These are phyloP conservation scores for Panellus pusillus DNA, from an alignment of 768 basidiomycete genomes.

Conservation along the genomic window DNA sequence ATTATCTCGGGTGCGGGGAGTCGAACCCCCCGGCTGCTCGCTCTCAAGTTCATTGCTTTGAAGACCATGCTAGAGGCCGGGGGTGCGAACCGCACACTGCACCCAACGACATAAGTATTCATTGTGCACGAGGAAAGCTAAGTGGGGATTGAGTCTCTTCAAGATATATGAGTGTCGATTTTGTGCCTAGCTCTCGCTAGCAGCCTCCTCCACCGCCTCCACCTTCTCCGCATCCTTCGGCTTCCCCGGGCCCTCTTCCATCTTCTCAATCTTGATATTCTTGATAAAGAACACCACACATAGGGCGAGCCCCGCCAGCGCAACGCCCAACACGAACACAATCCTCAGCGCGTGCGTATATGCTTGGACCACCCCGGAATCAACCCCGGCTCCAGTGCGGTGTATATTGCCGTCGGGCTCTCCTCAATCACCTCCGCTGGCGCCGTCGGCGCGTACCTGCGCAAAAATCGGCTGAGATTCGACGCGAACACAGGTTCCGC, in stretches of 20 bases:
- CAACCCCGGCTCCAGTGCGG: background rate
- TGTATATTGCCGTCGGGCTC: constrained; percentile 18
- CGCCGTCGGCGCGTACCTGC: constrained; percentile 18
- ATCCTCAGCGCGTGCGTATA: background rate
- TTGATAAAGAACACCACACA: background rate
- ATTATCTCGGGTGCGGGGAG: too few species aligned
- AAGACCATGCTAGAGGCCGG: too few species aligned
- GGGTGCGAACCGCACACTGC: too few species aligned
- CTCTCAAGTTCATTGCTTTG: too few species aligned
- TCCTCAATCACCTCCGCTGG: constrained; percentile 6
- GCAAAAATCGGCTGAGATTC: constrained; percentile 9
- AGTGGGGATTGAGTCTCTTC: too few species aligned
- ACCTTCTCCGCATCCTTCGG: too few species aligned
- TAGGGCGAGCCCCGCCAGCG: background rate
- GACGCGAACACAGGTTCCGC: constrained; percentile 17
- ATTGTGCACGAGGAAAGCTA: too few species aligned
- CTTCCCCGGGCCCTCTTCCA: background rate
- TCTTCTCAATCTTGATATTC: background rate
- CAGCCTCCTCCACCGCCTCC: too few species aligned
- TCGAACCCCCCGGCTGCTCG: too few species aligned
- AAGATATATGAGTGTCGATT: too few species aligned
- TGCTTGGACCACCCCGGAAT: background rate
- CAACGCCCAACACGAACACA: background rate
- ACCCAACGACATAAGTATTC: too few species aligned
- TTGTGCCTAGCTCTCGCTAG: too few species aligned